phyloP scores from a whole-genome alignment of 129 eudicot genomes.

The Saussurea involucrata region DNA sequence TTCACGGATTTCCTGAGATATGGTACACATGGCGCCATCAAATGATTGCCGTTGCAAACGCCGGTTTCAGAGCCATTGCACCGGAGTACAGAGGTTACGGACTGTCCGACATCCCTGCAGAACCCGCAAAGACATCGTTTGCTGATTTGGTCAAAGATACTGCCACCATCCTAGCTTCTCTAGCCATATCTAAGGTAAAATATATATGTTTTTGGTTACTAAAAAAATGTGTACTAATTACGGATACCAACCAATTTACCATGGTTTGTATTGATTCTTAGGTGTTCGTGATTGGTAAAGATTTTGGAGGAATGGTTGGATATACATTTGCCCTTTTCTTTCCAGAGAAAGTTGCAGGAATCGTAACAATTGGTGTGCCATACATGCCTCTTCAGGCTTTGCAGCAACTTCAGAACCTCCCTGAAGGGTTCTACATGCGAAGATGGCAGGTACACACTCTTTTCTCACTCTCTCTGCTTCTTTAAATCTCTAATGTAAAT shows the following conservation, averaged over 20 bases:
- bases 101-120: not conserved
- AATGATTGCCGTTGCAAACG: not conserved
- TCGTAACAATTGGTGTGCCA: not conserved
- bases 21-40: not conserved
- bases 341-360: constrained; percentile 10
- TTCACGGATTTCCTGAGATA: not conserved
- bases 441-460: constrained; percentile 23
- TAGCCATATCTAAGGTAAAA: not conserved
- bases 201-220: not conserved
- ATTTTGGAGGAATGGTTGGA: constrained; percentile 21
- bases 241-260: not conserved
- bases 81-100: not conserved
- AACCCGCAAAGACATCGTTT: not conserved
- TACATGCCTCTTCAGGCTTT: not conserved
- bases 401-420: constrained; percentile 6
- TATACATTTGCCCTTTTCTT: constrained; percentile 8
- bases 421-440: constrained; percentile 20
- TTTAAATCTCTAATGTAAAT: not conserved
- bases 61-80: not conserved
- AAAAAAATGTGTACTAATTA: not conserved
- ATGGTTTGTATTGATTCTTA: not conserved
- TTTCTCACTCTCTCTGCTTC: not conserved
- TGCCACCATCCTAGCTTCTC: not conserved
- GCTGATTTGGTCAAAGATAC: not conserved
- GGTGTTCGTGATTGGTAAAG: constrained; percentile 27